Conservation (phyloP, 2,329 filamentous ascomycete species). For the Aspergillus flavus region DNA sequence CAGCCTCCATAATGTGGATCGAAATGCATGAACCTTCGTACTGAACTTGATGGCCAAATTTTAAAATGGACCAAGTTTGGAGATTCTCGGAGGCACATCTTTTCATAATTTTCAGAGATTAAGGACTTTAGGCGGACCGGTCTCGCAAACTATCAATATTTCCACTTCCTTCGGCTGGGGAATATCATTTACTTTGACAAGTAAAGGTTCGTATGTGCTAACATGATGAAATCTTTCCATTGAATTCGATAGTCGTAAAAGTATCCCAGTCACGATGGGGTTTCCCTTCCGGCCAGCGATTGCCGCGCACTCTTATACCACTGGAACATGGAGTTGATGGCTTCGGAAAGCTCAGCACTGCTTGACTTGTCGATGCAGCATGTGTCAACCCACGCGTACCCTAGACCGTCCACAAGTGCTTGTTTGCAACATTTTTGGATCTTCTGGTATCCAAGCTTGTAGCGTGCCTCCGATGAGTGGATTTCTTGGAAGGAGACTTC, state of each 20-base stretch:
- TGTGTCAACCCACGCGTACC: slow-evolving; percentile 26
- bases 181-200: background rate
- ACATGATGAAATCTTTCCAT: background rate
- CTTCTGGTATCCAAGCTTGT: slow-evolving; percentile 5
- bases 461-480: background rate
- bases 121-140: too few species aligned
- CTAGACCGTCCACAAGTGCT: slow-evolving; percentile 1
- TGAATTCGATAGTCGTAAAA: background rate
- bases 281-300: background rate
- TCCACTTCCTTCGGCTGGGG: background rate
- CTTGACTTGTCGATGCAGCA: slow-evolving; percentile 26
- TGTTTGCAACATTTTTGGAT: slow-evolving; percentile 9
- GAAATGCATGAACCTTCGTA: background rate
- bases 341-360: slow-evolving; percentile 24
- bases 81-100: too few species aligned
- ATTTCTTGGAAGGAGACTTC: slow-evolving; percentile 1
- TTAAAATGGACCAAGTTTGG: background rate
- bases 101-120: too few species aligned
- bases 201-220: fast-evolving
- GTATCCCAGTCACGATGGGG: background rate
- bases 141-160: background rate
- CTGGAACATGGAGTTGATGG: slow-evolving; percentile 26
- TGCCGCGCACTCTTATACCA: slow-evolving; percentile 19
- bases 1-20: background rate
- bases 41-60: background rate